Evolutionary conservation across 257 asterid genomes (phyloP), one percentile per base, ranked within the genome.

Genomic region (Avicennia marina): DNA sequence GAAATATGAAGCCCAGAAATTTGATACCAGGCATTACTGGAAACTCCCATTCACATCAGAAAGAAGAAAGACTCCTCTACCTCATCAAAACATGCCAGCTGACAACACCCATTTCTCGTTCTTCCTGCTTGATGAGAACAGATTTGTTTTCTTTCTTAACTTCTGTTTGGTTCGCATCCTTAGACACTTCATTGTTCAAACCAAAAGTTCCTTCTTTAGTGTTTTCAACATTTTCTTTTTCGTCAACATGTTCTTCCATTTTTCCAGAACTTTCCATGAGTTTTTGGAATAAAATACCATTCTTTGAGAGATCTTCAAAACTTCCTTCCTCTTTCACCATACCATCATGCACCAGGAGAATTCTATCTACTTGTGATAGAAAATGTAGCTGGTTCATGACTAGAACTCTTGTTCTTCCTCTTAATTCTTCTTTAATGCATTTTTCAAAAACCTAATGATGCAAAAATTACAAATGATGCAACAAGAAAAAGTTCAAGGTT

Each of bases 191-290:
- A 20, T 42, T 42, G 58, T 59, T 56, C 58, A 62, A 77, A 66
- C 84, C 95, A 71, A 78, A 72, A 44, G 74, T 71, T 65, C 57
- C 57, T 10, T 58, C 52, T 22, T 78, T 84, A 22, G 34, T 22
- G 29, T 59, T 61, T 17, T 42, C 81, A 52, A 25, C 70, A 42
- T 56, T 79, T 66, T 74, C 94, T 43, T 45, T 72, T 64, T 87
- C 95, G 71, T 86, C 95, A 39, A 67, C 77, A 65, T 78, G 80
- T 64, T 82, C 97, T 74, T 93, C 97, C 95, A 93, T 80, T 78
- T 93, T 93, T 32, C 98, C 98, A 12, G 97, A 97, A 75, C 89
- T 93, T 78, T 88, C 98, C 98, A 93, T 93, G 71, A 93, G 81
- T 64, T 74, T 93, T 56, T 81, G 86, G 59, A 93, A 93, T 25